Evolutionary conservation across 2,329 filamentous ascomycete species (phyloP), one percentile per base, ranked within the genome.

Genomic region (Cladorrhinum sp.): DNA sequence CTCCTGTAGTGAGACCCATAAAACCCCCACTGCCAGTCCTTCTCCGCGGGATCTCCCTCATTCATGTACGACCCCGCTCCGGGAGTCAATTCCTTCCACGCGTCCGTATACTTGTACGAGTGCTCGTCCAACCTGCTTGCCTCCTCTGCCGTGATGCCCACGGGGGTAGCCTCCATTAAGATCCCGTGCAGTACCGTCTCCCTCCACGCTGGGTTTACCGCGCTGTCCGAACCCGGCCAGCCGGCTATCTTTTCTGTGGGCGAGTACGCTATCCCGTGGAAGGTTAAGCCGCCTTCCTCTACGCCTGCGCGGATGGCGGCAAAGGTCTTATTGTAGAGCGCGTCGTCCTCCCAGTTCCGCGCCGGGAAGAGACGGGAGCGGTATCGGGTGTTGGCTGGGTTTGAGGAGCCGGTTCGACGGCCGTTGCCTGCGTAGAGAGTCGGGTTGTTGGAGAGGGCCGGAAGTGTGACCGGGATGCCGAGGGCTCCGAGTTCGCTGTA

Each of bases 401-500:
- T 54, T 51, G 64, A 64, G 30, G 61, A 60, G 46, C 61, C 61
- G 9, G 63, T 63, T 26, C 59, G 60, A 3, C 59, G 63, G 39
- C 58, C 55, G 55, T 60, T 58, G 6, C 65, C 60, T 4, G 63
- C 62, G 60, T 68, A 69, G 2, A 59, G 61, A 4, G 39, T 49
- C n/a, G 12, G 48, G 42, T 6, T 26, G 9, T 49, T 18, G 24
- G 55, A 42, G 20, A 57, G 16, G 7, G 30, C n/a, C 7, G 66
- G 62, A 24, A 63, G 62, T 23, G 58, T 51, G 23, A 67, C 21
- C 49, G 67, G 65, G 20, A 73, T 70, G 9, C 73, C 74, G 14
- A 68, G 65, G 20, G 71, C 65, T 53, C 65, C 69, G 12, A 78
- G 69, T 8, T 71, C 60, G 2, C 69, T 68, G 60, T 68, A 73